Percentiles rank a stretch among this genome's conserved stretches.
These are phyloP conservation scores for Schoenoplectus triqueter DNA, from an alignment of 202 grass and related monocot genomes.

Conservation along the genomic window DNA sequence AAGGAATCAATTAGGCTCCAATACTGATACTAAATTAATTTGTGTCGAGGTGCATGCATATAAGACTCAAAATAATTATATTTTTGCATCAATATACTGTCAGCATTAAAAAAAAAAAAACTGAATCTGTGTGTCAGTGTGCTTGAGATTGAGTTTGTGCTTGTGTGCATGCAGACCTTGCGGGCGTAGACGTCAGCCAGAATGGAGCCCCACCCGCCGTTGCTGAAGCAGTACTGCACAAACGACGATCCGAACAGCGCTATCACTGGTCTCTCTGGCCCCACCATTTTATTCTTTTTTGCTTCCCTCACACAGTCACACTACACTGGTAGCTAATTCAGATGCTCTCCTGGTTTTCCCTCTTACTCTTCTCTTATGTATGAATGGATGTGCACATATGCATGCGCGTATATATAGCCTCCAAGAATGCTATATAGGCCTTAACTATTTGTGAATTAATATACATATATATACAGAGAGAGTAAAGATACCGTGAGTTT, in stretches of 20 bases:
- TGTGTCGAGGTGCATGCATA: neutral
- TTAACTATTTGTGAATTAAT: no score
- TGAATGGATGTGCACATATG: neutral
- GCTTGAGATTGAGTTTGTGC: neutral
- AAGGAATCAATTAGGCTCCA: neutral
- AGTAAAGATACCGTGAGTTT: no score
- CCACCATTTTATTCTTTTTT: constrained; percentile 43
- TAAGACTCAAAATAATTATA: neutral
- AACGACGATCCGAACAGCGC: constrained; percentile 88
- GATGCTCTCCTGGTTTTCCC: no score
- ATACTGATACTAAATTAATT: neutral
- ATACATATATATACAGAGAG: no score
- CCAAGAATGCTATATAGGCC: no score
- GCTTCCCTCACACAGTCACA: neutral
- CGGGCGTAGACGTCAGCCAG: constrained; percentile 78
- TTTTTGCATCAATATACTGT: neutral
- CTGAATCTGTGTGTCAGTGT: neutral
- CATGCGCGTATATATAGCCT: neutral
- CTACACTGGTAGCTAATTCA: no score
- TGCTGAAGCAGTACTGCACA: constrained; percentile 84
- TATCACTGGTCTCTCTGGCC: constrained; percentile 51
- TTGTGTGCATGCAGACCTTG: constrained; percentile 47
- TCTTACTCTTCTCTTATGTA: neutral
- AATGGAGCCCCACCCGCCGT: constrained; percentile 71
- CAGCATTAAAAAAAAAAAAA: neutral